phyloP scores from a whole-genome alignment of 106 monocot genomes.

The Agapanthus africanus region DNA sequence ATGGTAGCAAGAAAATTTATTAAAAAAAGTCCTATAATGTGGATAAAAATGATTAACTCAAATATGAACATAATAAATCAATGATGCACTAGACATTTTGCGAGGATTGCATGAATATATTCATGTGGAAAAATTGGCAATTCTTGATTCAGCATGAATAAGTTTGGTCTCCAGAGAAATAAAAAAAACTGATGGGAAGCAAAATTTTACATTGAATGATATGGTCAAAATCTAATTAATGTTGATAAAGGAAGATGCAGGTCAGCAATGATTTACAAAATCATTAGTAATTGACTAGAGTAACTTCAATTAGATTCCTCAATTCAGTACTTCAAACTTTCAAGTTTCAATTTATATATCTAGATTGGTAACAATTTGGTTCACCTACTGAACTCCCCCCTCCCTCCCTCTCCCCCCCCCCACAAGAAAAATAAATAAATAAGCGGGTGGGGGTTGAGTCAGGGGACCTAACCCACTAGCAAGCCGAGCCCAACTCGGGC shows the following conservation, averaged over 20 bases:
- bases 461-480: too few relatives aligned
- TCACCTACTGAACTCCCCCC: not conserved
- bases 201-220: not conserved
- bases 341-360: too few relatives aligned
- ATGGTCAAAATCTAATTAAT: not conserved
- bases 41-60: not conserved
- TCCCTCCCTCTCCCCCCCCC: too few relatives aligned
- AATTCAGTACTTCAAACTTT: not conserved
- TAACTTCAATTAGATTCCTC: not conserved
- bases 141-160: too few relatives aligned
- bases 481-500: too few relatives aligned
- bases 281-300: constrained; percentile 1
- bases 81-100: not conserved
- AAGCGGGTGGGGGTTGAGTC: too few relatives aligned
- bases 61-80: not conserved
- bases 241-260: constrained; percentile 4
- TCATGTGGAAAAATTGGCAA: constrained; percentile 2
- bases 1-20: not conserved
- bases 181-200: not conserved
- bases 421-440: too few relatives aligned
- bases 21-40: not conserved
- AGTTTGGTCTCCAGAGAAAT: not conserved
- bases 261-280: not conserved
- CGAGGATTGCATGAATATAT: not conserved
- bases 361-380: not conserved